Percentiles rank a stretch among this genome's conserved stretches.
Evolutionary conservation across 495 filamentous ascomycete species (phyloP).

Genomic region (Sordaria brevicollis): DNA sequence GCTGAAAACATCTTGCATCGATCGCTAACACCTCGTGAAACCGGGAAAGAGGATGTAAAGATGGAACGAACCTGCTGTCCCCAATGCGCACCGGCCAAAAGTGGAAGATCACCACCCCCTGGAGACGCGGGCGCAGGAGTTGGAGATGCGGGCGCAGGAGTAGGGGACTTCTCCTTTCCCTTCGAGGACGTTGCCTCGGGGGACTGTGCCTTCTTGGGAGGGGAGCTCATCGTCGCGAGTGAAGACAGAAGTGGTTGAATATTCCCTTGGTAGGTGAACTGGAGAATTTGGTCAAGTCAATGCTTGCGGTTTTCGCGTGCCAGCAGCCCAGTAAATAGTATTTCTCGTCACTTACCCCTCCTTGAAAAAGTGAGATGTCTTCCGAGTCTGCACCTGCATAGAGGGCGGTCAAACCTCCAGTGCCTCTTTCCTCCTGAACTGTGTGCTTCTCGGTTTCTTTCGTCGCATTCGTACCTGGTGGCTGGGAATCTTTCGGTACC

Average conservation of each 20-base stretch:
- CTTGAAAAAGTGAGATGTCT: background rate
- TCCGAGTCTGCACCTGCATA: background rate
- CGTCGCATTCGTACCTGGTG: background rate
- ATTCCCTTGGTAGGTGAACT: too few species aligned
- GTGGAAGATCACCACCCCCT: background rate
- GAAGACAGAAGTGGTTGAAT: background rate
- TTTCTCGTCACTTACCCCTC: background rate
- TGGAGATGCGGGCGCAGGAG: background rate
- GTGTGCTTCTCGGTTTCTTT: background rate
- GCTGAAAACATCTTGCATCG: background rate
- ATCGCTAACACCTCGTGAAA: background rate
- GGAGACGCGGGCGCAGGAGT: background rate
- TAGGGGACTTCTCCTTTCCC: background rate
- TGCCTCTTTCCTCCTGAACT: background rate
- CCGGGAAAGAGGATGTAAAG: background rate
- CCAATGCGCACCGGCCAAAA: background rate
- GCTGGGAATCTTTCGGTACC: background rate
- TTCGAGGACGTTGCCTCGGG: background rate
- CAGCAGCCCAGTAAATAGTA: background rate
- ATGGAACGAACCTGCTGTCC: background rate
- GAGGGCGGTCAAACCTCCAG: background rate
- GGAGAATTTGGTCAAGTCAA: background rate
- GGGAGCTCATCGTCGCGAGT: background rate
- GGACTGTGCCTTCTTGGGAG: background rate
- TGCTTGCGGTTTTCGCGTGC: background rate